Evolutionary conservation across 176 grass and related monocot species (phyloP).

Genomic region (Avena atlantica): DNA sequence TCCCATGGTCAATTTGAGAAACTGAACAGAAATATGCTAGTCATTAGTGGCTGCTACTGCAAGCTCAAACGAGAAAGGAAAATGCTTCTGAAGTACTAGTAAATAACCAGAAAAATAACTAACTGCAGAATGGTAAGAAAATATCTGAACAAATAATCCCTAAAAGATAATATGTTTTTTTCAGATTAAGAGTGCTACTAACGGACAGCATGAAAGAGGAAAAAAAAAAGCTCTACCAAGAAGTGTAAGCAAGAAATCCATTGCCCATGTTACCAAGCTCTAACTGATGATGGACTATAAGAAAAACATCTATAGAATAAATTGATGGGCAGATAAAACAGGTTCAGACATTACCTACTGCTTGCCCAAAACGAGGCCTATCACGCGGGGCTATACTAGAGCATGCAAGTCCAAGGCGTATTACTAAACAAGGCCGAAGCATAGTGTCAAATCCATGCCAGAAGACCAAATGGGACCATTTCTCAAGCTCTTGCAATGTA

Average conservation of each 20-base stretch:
- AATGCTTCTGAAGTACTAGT: neutral
- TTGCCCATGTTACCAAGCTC: slow-evolving; percentile 29
- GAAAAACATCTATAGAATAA: neutral
- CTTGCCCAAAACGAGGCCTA: slow-evolving; percentile 86
- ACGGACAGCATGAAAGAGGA: neutral
- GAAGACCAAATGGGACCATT: slow-evolving; percentile 94
- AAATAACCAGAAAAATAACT: slow-evolving; percentile 19
- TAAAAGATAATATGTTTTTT: neutral
- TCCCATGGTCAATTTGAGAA: slow-evolving; percentile 92
- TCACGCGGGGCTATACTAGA: slow-evolving; percentile 70
- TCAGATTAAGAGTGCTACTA: neutral
- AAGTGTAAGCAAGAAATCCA: slow-evolving; percentile 20
- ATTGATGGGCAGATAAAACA: slow-evolving; percentile 29
- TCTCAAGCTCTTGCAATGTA: slow-evolving; percentile 86
- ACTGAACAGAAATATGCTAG: slow-evolving; percentile 57
- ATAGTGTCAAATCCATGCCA: slow-evolving; percentile 97
- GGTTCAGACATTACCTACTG: slow-evolving; percentile 75
- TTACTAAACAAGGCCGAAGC: slow-evolving; percentile 87
- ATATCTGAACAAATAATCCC: slow-evolving; percentile 5
- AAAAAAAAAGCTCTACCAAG: slow-evolving; percentile 26
- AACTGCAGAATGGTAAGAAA: neutral
- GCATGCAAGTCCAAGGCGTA: slow-evolving; percentile 90
- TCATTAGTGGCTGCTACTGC: slow-evolving; percentile 24
- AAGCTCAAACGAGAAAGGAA: slow-evolving; percentile 31
- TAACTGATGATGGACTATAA: slow-evolving; percentile 30